Evolutionary conservation across 2,329 filamentous ascomycete genomes (phyloP).

Genomic region (Apiospora phragmitis): DNA sequence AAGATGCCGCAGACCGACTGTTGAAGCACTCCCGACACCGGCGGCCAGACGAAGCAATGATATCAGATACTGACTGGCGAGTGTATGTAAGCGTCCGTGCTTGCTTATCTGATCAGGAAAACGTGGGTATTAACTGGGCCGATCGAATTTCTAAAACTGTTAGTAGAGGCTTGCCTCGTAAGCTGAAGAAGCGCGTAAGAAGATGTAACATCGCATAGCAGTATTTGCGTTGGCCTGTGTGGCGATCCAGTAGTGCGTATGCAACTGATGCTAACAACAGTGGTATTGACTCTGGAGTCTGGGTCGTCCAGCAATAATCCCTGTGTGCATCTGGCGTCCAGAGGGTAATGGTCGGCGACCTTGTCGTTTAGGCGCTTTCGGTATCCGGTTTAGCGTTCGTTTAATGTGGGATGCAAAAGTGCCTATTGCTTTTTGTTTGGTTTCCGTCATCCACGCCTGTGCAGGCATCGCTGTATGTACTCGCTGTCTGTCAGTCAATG

Average conservation of each 20-base stretch:
- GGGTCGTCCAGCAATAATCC: neutral
- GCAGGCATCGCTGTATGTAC: neutral
- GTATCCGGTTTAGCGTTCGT: neutral
- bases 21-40: neutral
- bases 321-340: neutral
- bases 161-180: neutral
- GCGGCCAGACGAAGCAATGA: neutral
- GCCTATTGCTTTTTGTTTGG: neutral
- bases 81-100: neutral
- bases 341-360: neutral
- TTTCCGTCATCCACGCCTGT: neutral
- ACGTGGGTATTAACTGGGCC: slow-evolving; percentile 1
- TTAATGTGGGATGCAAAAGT: neutral
- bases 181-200: neutral
- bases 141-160: neutral
- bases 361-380: neutral
- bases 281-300: neutral
- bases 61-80: neutral
- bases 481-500: neutral
- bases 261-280: neutral
- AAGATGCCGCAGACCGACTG: neutral
- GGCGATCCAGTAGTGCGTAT: neutral
- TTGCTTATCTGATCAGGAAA: slow-evolving; percentile 1
- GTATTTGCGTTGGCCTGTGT: neutral
- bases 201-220: neutral